Conservation (phyloP, 2,329 filamentous ascomycete species). For the Phyllosticta citriasiana region DNA sequence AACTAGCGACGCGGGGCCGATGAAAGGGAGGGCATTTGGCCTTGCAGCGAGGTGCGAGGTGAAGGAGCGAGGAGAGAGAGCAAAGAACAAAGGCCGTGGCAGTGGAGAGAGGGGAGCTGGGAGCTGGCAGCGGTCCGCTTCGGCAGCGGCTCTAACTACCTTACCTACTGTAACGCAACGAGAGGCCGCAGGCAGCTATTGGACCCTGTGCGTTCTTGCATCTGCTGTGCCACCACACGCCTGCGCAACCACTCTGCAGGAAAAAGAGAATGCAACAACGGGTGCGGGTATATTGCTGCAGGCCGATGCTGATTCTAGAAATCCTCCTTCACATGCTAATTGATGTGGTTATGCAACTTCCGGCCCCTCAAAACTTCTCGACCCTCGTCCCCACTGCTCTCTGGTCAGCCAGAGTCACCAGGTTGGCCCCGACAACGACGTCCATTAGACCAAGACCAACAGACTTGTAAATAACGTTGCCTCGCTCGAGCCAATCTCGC, state of each 20-base stretch:
- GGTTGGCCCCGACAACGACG: constrained; percentile 50
- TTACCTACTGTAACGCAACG: background rate
- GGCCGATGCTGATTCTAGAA: background rate
- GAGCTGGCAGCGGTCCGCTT: background rate
- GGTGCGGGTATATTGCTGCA: background rate
- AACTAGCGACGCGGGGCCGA: background rate
- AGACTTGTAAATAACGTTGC: constrained; percentile 60
- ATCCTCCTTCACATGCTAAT: background rate
- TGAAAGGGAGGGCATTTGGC: background rate
- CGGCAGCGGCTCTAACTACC: background rate
- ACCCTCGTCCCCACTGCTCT: constrained; percentile 46
- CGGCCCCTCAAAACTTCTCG: constrained; percentile 32
- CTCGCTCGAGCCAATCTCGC: constrained; percentile 50
- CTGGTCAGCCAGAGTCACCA: constrained; percentile 47
- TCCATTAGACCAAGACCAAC: constrained; percentile 62
- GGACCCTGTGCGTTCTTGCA: background rate
- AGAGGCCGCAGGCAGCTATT: background rate
- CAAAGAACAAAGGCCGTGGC: background rate
- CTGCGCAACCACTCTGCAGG: background rate
- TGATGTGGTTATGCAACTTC: background rate
- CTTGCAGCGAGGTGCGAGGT: background rate
- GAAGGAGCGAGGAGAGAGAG: background rate
- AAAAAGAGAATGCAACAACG: background rate
- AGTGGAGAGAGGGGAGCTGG: background rate
- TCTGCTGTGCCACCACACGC: background rate